These are phyloP conservation scores for Colletotrichum tofieldiae DNA, from an alignment of 2,329 filamentous ascomycete species.

Conservation along the genomic window DNA sequence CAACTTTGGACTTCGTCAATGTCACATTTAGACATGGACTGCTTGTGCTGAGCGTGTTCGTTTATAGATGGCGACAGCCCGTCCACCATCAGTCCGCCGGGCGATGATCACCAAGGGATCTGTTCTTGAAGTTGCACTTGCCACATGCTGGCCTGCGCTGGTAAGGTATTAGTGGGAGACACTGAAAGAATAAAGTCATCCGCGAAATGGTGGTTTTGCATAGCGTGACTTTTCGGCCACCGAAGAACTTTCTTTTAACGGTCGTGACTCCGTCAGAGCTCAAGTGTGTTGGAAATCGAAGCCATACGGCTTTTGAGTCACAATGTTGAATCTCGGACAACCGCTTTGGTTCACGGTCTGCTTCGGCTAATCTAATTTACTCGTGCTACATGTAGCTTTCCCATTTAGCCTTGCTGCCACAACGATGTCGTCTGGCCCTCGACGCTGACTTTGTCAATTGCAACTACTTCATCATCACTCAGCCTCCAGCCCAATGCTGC, in stretches of 20 bases:
- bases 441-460: conserved; percentile 6
- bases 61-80: background rate
- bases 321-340: background rate
- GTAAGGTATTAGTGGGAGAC: no score
- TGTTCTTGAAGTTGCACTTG: background rate
- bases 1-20: background rate
- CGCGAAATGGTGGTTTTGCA: background rate
- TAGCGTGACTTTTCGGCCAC: background rate
- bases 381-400: no score
- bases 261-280: background rate
- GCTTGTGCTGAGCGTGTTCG: background rate
- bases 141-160: background rate
- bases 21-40: background rate
- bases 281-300: background rate
- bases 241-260: background rate
- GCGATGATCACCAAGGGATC: background rate
- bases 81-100: background rate
- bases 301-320: background rate
- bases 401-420: background rate
- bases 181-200: background rate
- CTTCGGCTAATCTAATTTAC: background rate
- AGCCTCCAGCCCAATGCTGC: conserved; percentile 1
- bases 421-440: background rate
- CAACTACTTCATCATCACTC: background rate
- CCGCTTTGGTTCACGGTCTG: background rate